Evolutionary conservation across 306 rosid genomes (phyloP), one percentile per base, ranked within the genome.

Genomic region (Begonia loranthoides): DNA sequence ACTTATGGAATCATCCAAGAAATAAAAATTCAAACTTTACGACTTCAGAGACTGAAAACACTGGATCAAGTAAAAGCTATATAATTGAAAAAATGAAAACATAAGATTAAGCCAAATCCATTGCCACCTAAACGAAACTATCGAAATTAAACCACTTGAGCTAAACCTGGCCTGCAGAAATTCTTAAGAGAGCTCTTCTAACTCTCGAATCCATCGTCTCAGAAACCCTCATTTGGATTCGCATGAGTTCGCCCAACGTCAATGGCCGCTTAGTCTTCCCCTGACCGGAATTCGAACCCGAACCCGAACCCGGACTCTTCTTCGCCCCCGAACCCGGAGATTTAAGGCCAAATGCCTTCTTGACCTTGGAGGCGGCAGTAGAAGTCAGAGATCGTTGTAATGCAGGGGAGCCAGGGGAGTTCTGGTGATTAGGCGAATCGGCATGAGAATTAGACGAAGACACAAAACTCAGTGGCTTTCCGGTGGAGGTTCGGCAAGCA

Each of bases 121-220:
- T 1, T 7, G 5, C 36, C 36, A 28, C 36, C 36, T 28, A 28
- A 28, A 28, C 9, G 36, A 28, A 28, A 28, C 36, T 28, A 28
- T 28, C 36, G 6, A 22, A 28, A 28, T 7, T 17, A 28, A 55
- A 9, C 34, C 51, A 36, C 19, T 12, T 12, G 49, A 55, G 21
- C 43, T 0, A 43, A 55, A 90, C 99, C 99, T 90, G 95, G 2
- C 88, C 80, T 70, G 95, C 95, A 19, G 94, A 76, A 63, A 90
- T 86, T 60, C 95, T 74, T 5, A 85, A 83, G 48, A 90, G 76
- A 38, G 99, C 99, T 59, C 95, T 73, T 50, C 94, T 54, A 1
- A 90, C 94, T 59, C 99, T 82, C n/a, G 95, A 86, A 74, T 90
- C 95, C 77, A 78, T 73, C 8, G 92, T 82, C 17, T 90, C 95